phyloP scores from a whole-genome alignment of 106 monocot genomes.

The Allium sativum region DNA sequence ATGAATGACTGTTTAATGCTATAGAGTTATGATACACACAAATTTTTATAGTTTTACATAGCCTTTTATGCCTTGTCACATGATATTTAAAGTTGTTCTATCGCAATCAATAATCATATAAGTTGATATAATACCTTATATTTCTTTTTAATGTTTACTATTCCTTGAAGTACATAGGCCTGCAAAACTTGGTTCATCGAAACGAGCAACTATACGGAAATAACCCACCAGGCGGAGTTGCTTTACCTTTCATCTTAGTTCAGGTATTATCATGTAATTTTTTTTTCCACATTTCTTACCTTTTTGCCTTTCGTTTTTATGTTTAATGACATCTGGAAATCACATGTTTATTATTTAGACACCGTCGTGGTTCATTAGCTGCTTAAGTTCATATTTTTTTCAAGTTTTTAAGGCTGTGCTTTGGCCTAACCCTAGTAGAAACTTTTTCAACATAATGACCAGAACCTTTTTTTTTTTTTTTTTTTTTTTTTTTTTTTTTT shows the following conservation, averaged over 20 bases:
- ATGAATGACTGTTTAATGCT: too few species aligned
- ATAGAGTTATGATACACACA: too few species aligned
- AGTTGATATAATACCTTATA: too few species aligned
- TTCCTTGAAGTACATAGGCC: constrained; percentile 7
- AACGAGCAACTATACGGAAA: constrained; percentile 45
- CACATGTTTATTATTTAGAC: background rate
- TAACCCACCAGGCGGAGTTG: constrained; percentile 55
- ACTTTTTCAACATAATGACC: background rate
- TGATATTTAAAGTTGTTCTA: too few species aligned
- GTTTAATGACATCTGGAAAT: background rate
- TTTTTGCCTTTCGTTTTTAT: background rate
- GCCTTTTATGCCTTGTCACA: too few species aligned
- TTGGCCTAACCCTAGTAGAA: too few species aligned
- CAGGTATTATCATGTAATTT: constrained; percentile 21
- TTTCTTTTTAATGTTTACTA: too few species aligned
- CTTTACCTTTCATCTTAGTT: constrained; percentile 59
- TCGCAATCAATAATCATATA: too few species aligned
- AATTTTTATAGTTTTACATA: too few species aligned
- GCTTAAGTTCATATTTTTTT: too few species aligned
- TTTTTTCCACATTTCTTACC: background rate
- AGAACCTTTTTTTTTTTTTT: background rate
- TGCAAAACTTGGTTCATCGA: constrained; percentile 29
- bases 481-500: background rate
- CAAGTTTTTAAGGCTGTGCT: too few species aligned
- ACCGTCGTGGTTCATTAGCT: too few species aligned